Evolutionary conservation across 768 basidiomycete species (phyloP).

Genomic region (Mycena sanguinolenta): DNA sequence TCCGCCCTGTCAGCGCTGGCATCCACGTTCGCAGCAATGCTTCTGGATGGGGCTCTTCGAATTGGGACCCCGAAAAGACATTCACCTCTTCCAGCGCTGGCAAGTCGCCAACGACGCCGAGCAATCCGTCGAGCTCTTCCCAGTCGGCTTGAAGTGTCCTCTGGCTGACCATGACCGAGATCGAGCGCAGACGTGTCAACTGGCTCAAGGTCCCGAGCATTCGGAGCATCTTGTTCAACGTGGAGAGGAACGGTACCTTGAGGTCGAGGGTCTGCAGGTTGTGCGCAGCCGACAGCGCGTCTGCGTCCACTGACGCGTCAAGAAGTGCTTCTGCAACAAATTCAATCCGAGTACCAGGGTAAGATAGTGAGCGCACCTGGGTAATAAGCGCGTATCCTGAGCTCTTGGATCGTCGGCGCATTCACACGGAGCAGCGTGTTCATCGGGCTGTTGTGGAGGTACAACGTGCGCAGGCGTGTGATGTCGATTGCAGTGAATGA

Average conservation of each 20-base stretch:
- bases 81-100: conserved; percentile 13
- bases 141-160: conserved; percentile 7
- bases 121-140: conserved; percentile 23
- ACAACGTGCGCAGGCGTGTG: conserved; percentile 18
- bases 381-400: conserved; percentile 22
- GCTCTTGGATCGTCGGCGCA: conserved; percentile 4
- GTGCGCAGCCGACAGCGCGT: conserved; percentile 16
- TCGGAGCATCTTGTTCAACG: conserved; percentile 17
- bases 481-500: conserved; percentile 25
- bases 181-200: conserved; percentile 7
- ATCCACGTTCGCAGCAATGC: not conserved
- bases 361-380: conserved; percentile 3
- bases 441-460: conserved; percentile 32
- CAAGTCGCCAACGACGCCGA: conserved; percentile 7
- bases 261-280: conserved; percentile 20
- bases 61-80: conserved; percentile 16
- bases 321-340: not conserved
- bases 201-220: conserved; percentile 8
- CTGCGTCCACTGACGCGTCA: not conserved
- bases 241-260: conserved; percentile 13
- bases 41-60: conserved; percentile 3
- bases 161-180: conserved; percentile 24
- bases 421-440: conserved; percentile 12
- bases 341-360: not conserved
- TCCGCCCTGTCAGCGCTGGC: not conserved